Evolutionary conservation across 2,329 filamentous ascomycete species (phyloP).

Genomic region (Aureobasidium sp.): DNA sequence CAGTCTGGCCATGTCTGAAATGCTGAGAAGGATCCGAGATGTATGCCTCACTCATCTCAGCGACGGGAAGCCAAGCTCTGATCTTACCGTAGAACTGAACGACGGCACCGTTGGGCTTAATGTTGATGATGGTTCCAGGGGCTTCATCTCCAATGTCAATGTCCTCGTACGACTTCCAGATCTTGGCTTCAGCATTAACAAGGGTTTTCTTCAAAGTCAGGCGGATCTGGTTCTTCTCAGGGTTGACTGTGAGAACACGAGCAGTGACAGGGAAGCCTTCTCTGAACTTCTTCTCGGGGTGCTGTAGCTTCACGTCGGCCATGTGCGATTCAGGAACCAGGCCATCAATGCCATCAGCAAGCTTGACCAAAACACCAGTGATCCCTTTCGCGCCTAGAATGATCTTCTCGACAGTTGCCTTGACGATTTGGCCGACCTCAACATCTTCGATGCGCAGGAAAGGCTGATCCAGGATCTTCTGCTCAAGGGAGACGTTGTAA

Average conservation of each 20-base stretch:
- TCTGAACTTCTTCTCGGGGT: constrained; percentile 93
- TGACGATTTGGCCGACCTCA: constrained; percentile 69
- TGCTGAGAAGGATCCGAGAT: constrained; percentile 85
- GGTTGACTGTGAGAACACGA: constrained; percentile 73
- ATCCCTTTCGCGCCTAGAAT: constrained; percentile 72
- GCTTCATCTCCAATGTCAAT: constrained; percentile 68
- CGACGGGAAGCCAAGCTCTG: constrained; percentile 80
- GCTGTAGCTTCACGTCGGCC: constrained; percentile 77
- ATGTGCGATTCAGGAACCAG: constrained; percentile 83
- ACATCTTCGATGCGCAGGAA: constrained; percentile 92
- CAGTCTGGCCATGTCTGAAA: constrained; percentile 83
- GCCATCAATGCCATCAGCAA: constrained; percentile 83
- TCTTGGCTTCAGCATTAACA: constrained; percentile 77
- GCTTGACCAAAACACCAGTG: constrained; percentile 70
- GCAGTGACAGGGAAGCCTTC: constrained; percentile 79
- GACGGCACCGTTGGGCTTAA: constrained; percentile 71
- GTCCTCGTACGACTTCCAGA: constrained; percentile 70
- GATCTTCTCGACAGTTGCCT: constrained; percentile 77
- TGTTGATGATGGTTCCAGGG: constrained; percentile 78
- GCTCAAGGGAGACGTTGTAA: constrained; percentile 78
- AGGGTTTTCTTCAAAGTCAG: constrained; percentile 92
- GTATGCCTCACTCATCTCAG: constrained; percentile 96
- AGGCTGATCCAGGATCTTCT: constrained; percentile 73
- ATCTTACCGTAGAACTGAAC: constrained; percentile 87
- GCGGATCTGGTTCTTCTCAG: constrained; percentile 68